Base-by-base conservation (phyloP, 2,329 filamentous ascomycete genomes). In the Dothideomycetes sp. region DNA sequence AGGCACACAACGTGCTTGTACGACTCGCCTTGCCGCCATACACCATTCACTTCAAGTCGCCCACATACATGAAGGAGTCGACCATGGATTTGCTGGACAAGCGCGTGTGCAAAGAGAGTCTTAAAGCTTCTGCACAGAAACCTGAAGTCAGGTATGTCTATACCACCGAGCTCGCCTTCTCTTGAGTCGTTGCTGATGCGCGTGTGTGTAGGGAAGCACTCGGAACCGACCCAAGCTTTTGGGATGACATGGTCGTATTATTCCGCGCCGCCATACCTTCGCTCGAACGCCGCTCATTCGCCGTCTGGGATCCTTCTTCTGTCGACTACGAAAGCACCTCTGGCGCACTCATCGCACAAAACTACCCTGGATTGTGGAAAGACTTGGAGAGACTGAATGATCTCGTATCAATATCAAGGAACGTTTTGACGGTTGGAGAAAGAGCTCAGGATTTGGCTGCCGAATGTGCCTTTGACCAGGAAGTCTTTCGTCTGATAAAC, bases 371-470 rank as follows among this genome's bases (percentile, higher is more conserved):
- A 5, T 57, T 80, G 36, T 69, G 77, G 47, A 73, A 75, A 49
- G 77, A 81, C 49, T 68, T 80, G 41, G 75, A 80, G 53, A 64
- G 76, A 19, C 56, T 81, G 29, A 78, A 79, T 50, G 73, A 78
- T 51, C 54, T 80, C 8, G 71, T 78, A 28, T 74, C 70, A 5
- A 76, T 80, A 44, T 72, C 72, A 16, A 67, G 77, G 20, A 81
- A 80, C 52, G 65, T 78, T 18, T 65, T 80, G 23, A 76, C 75
- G 1, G 71, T 69, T 16, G 78, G 76, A 15, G 74, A 75, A 46
- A 66, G 65, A 34, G 74, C 73, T 16, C 77, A 81, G 55, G 75
- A 80, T 46, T 62, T 80, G n/a, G 73, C 75, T 3, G 74, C 76
- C 4, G 69, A 74, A 40, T 67, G 70, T 33, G 64, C 70, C 2